These are phyloP conservation scores for Mrakia blollopis DNA, from an alignment of 768 basidiomycete genomes.

Conservation along the genomic window DNA sequence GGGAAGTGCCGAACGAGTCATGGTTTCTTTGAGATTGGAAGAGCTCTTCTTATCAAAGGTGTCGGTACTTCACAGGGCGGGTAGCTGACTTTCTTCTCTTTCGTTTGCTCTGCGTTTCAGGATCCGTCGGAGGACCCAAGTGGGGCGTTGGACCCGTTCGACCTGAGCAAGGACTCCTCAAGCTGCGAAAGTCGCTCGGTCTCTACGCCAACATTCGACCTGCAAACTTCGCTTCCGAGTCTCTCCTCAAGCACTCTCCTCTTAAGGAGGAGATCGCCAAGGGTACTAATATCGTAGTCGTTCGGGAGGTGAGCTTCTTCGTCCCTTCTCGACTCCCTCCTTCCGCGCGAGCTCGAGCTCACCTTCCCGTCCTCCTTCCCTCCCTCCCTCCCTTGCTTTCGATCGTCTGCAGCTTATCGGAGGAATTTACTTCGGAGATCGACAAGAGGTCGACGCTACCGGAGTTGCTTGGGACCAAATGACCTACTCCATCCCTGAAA, in stretches of 20 bases:
- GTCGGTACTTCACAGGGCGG: background rate
- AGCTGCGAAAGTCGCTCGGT: constrained; percentile 83
- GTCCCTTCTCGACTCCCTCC: background rate
- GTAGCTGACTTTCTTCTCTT: background rate
- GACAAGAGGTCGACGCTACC: constrained; percentile 73
- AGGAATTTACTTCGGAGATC: constrained; percentile 70
- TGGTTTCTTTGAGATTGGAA: background rate
- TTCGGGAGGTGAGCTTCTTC: constrained; percentile 65
- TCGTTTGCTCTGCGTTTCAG: constrained; percentile 47
- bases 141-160: constrained; percentile 91
- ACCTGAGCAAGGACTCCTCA: constrained; percentile 85
- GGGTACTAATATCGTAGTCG: constrained; percentile 79
- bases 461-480: constrained; percentile 82
- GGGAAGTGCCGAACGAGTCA: background rate
- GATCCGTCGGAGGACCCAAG: constrained; percentile 97
- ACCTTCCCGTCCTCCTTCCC: background rate
- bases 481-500: constrained; percentile 84
- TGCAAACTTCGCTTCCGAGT: constrained; percentile 87
- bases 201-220: constrained; percentile 98
- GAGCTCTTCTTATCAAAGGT: background rate
- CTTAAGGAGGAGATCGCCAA: constrained; percentile 73
- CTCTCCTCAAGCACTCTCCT: constrained; percentile 80
- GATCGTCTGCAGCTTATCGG: constrained; percentile 24
- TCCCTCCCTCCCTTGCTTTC: background rate
- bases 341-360: background rate